These are phyloP conservation scores for Tolypocladium inflatum DNA, from an alignment of 2,329 filamentous ascomycete species.

Conservation along the genomic window DNA sequence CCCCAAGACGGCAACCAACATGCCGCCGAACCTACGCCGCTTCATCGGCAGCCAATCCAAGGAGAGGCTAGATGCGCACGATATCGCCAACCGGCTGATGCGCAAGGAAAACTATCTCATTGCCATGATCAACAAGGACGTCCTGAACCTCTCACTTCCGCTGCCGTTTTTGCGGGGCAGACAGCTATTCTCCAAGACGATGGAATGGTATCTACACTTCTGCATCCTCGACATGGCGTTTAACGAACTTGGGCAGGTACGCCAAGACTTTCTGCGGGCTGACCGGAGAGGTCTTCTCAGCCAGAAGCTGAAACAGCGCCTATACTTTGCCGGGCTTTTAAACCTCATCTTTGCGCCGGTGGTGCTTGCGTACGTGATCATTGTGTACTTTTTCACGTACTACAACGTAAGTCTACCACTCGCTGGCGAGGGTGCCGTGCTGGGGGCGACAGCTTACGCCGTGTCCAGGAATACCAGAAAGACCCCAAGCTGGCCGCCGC, in stretches of 20 bases:
- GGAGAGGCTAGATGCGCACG: constrained; percentile 88
- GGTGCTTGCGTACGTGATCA: constrained; percentile 73
- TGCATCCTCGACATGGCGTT: constrained; percentile 93
- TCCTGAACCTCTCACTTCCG: constrained; percentile 77
- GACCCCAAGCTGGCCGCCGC: constrained; percentile 77
- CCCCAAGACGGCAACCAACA: constrained; percentile 59
- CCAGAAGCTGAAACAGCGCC: constrained; percentile 64
- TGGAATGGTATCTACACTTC: constrained; percentile 87
- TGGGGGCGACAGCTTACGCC: neutral
- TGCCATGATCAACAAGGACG: constrained; percentile 93
- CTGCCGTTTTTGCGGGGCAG: constrained; percentile 72
- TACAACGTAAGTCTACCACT: constrained; percentile 59
- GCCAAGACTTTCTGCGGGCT: constrained; percentile 75
- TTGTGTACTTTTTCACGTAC: constrained; percentile 90
- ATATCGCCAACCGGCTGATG: constrained; percentile 96
- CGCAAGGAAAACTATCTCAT: constrained; percentile 95
- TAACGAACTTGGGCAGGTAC: constrained; percentile 78
- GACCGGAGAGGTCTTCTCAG: constrained; percentile 73
- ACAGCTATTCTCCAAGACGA: constrained; percentile 77
- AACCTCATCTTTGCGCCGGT: constrained; percentile 83
- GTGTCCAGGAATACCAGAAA: constrained; percentile 75
- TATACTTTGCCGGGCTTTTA: constrained; percentile 75
- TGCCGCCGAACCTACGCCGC: constrained; percentile 40
- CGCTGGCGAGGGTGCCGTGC: neutral
- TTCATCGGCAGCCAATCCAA: constrained; percentile 78